A percentile compares a stretch with the other conserved stretches of the same genome.
These are phyloP conservation scores for Phytophthora multivora DNA, from an alignment of 352 stramenopile genomes.

Conservation along the genomic window DNA sequence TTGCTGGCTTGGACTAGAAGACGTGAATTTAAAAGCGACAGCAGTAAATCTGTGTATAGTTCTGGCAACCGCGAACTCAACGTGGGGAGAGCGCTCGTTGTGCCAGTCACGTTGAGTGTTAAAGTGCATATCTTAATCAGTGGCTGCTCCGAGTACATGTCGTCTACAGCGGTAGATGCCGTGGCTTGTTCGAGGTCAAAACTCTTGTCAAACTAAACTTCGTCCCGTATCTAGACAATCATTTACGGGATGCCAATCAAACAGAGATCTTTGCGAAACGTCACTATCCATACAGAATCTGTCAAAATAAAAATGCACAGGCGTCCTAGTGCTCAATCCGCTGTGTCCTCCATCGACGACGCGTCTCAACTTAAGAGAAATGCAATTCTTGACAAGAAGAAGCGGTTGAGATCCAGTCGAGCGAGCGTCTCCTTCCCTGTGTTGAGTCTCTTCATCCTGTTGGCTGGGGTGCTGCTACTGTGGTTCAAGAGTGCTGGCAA, in stretches of 20 bases:
- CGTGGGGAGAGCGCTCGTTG: no score
- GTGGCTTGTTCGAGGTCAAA: no score
- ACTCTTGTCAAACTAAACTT: neutral
- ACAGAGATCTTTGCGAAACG: conserved; percentile 20
- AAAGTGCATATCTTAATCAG: no score
- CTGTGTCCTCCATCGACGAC: neutral
- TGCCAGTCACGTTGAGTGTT: no score
- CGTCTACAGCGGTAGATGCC: no score
- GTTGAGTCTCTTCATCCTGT: conserved; percentile 14
- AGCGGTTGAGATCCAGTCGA: neutral
- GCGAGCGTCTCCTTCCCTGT: conserved; percentile 5
- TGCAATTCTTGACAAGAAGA: conserved; percentile 4
- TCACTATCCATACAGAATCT: conserved; percentile 18
- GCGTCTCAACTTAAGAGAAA: neutral
- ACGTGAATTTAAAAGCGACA: no score
- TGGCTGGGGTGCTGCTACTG: conserved; percentile 13
- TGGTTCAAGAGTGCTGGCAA: neutral
- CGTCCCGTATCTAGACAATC: neutral
- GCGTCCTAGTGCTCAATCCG: neutral
- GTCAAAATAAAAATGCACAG: conserved; percentile 15
- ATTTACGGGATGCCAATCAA: conserved; percentile 15
- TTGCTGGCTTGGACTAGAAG: no score
- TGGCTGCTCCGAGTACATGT: no score
- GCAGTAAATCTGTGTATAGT: no score
- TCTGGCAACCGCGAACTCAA: no score